These are phyloP conservation scores for Stagonosporopsis cucurbitacearum DNA, from an alignment of 2,329 filamentous ascomycete genomes.

Conservation along the genomic window DNA sequence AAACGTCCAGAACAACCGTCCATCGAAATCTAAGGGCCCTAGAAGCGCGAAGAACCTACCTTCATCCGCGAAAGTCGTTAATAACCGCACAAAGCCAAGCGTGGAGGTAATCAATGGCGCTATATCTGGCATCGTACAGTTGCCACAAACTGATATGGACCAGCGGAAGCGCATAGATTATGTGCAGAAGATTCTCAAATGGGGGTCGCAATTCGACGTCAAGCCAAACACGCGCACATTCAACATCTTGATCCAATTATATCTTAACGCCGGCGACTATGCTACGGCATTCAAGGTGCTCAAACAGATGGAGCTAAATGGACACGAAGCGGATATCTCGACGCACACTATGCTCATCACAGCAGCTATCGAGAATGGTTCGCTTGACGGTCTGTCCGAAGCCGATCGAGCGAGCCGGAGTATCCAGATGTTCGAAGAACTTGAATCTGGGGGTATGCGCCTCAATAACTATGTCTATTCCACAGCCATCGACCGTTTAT, in stretches of 20 bases:
- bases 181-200: constrained; percentile 49
- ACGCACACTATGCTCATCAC: constrained; percentile 79
- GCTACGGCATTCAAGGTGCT: constrained; percentile 62
- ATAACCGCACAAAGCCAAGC: constrained; percentile 62
- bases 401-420: constrained; percentile 62
- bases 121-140: constrained; percentile 65
- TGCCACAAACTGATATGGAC: constrained; percentile 28
- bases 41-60: constrained; percentile 21
- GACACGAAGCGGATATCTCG: constrained; percentile 66
- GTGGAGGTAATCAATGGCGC: constrained; percentile 73
- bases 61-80: constrained; percentile 31
- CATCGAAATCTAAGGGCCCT: constrained; percentile 11
- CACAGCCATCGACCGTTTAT: constrained; percentile 71
- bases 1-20: constrained; percentile 18
- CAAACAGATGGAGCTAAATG: constrained; percentile 62
- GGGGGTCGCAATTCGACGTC: constrained; percentile 54
- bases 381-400: constrained; percentile 50
- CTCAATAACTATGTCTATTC: constrained; percentile 70
- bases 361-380: constrained; percentile 59
- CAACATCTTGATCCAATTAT: constrained; percentile 71
- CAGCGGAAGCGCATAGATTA: constrained; percentile 52
- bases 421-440: constrained; percentile 59
- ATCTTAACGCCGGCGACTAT: constrained; percentile 59
- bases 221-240: constrained; percentile 60
- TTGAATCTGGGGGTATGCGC: constrained; percentile 63